Evolutionary conservation across 1,284 basidiomycete genomes (phyloP).

Genomic region (Sporisorium graminicola): DNA sequence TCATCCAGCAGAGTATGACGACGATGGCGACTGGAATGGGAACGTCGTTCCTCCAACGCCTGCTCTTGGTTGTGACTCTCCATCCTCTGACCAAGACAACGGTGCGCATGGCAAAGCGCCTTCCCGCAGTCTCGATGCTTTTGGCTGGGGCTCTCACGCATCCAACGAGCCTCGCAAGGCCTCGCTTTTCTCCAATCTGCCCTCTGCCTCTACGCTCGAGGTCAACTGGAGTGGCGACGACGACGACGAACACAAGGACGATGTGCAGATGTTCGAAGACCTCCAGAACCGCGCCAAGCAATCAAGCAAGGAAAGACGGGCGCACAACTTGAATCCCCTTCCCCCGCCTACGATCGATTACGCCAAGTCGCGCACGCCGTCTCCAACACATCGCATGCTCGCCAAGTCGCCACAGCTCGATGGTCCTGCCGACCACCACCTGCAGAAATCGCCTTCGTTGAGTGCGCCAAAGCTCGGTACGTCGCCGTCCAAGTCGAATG

Average conservation of each 20-base stretch:
- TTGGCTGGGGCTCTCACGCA: conserved; percentile 34
- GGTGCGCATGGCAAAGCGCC: conserved; percentile 9
- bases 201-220: conserved; percentile 33
- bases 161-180: conserved; percentile 21
- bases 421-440: background rate
- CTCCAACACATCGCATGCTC: conserved; percentile 33
- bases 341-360: conserved; percentile 45
- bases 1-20: conserved; percentile 3
- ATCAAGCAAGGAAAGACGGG: conserved; percentile 34
- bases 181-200: conserved; percentile 38
- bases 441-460: conserved; percentile 4
- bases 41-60: conserved; percentile 49
- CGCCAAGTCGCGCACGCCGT: conserved; percentile 27
- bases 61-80: conserved; percentile 41
- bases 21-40: conserved; percentile 31
- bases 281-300: conserved; percentile 35
- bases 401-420: conserved; percentile 41
- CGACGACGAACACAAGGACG: conserved; percentile 40
- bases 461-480: conserved; percentile 7
- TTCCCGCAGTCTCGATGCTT: conserved; percentile 34
- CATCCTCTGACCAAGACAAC: conserved; percentile 25
- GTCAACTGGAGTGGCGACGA: conserved; percentile 53
- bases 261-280: conserved; percentile 33
- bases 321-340: conserved; percentile 16
- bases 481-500: background rate